Base-by-base conservation (phyloP, 1,139 yeast genomes). In the Trichomonascaceae sp. region DNA sequence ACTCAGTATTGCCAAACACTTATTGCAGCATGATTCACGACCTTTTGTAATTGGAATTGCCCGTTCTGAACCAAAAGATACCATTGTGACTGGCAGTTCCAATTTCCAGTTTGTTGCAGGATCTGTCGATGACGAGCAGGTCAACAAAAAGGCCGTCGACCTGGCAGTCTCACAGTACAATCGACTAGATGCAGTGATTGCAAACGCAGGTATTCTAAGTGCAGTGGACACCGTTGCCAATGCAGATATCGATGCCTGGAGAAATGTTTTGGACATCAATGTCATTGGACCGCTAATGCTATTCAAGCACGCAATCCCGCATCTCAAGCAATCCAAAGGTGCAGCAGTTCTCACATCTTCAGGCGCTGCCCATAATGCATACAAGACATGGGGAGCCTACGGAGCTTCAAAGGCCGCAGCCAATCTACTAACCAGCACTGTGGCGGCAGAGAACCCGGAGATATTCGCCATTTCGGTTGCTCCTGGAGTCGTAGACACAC, bases 401-500 rank as follows among this genome's bases (percentile, higher is more conserved):
- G 93, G 95, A 1, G 63, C 85, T 2, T 74, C 94, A 13, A 87
- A 87, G 57, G 95, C 95, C 1, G 94, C 95, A 0, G 54, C 85
- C 37, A 82, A 87, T 56, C 85, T 76, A 48, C 65, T 84, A 35
- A 74, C 80, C 5, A 52, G 60, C 31, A 71, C 82, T 6, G 55
- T 87, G 16, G 76, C 82, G 1, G 63, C 59, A 4, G 94, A 82
- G 46, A 87, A 80, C 51, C 57, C 63, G 2, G 69, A 64, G 0
- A 60, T 85, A 15, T 60, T 62, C 31, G 64, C 80, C 3, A 59
- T 82, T 8, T 65, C 94, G 0, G 66, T 87, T 16, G 95, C 94
- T 2, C 97, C 97, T 0, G 97, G 97, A 3, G 93, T 82, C 1
- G 96, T 87, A 2, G 84, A 80, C 51, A 85, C 97, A 0, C 64